phyloP scores from a whole-genome alignment of 176 grass and related monocot genomes.

The Lolium multiflorum region DNA sequence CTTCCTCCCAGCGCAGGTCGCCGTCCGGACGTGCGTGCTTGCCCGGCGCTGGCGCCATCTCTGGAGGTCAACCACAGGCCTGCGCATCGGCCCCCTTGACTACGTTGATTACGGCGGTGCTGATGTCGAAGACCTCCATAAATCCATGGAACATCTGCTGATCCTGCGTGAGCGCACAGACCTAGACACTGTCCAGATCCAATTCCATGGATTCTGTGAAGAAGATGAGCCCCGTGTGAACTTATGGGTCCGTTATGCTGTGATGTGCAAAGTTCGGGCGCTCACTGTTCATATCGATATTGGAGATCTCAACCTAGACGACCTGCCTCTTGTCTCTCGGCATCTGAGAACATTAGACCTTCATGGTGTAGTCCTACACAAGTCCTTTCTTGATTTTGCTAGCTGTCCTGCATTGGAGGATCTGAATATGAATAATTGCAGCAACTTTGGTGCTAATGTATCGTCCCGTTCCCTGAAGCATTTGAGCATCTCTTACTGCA shows the following conservation, averaged over 20 bases:
- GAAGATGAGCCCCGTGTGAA: background rate
- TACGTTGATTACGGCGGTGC: background rate
- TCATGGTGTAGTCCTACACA: background rate
- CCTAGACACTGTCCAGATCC: background rate
- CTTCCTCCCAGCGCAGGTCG: background rate
- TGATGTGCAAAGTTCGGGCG: background rate
- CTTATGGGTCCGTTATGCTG: background rate
- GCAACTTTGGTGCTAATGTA: background rate
- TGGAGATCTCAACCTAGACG: background rate
- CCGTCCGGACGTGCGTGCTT: background rate
- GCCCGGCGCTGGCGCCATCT: conserved; percentile 8
- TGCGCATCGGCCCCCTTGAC: background rate
- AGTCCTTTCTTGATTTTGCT: background rate
- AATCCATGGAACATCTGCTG: background rate
- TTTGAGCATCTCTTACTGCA: background rate
- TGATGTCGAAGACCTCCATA: background rate
- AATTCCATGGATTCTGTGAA: background rate
- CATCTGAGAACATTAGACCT: background rate
- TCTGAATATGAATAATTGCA: background rate
- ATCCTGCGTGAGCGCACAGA: conserved; percentile 1
- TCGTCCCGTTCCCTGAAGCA: background rate
- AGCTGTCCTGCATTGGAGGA: background rate
- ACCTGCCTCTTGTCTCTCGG: background rate
- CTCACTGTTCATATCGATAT: background rate
- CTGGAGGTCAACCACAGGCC: background rate